A percentile compares a stretch with the other conserved stretches of the same genome.
Conservation (phyloP, 2,329 filamentous ascomycete species). For the Epichloe coenophiala region DNA sequence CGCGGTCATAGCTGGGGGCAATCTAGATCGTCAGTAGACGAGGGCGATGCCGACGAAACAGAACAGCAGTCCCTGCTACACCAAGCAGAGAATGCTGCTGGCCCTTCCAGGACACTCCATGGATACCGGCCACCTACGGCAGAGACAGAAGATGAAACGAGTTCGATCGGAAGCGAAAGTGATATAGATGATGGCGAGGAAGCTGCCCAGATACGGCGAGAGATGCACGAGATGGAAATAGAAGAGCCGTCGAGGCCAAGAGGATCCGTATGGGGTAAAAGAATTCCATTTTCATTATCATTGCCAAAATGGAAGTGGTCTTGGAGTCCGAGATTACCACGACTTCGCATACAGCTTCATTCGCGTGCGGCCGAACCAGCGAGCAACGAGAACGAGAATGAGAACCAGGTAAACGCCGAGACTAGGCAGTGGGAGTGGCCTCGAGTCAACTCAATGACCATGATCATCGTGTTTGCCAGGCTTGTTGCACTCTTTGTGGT, state of each 20-base stretch:
- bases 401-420: conserved; percentile 9
- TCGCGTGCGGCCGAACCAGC: conserved; percentile 18
- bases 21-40: conserved; percentile 26
- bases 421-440: conserved; percentile 19
- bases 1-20: conserved; percentile 18
- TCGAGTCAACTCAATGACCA: conserved; percentile 27
- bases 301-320: conserved; percentile 41
- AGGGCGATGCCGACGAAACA: conserved; percentile 53
- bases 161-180: conserved; percentile 36
- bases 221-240: conserved; percentile 83
- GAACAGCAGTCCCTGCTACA: conserved; percentile 67
- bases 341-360: conserved; percentile 35
- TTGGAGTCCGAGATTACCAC: conserved; percentile 40
- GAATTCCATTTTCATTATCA: conserved; percentile 38
- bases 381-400: conserved; percentile 6
- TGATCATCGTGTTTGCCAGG: conserved; percentile 54
- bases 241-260: conserved; percentile 46
- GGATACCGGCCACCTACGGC: conserved; percentile 73
- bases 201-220: conserved; percentile 56
- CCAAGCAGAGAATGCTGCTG: conserved; percentile 29
- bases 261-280: conserved; percentile 38
- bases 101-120: conserved; percentile 28
- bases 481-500: conserved; percentile 64
- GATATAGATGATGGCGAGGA: conserved; percentile 32
- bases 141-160: conserved; percentile 58